Base-by-base conservation (phyloP, 2,329 filamentous ascomycete genomes). In the Colletotrichum lini region DNA sequence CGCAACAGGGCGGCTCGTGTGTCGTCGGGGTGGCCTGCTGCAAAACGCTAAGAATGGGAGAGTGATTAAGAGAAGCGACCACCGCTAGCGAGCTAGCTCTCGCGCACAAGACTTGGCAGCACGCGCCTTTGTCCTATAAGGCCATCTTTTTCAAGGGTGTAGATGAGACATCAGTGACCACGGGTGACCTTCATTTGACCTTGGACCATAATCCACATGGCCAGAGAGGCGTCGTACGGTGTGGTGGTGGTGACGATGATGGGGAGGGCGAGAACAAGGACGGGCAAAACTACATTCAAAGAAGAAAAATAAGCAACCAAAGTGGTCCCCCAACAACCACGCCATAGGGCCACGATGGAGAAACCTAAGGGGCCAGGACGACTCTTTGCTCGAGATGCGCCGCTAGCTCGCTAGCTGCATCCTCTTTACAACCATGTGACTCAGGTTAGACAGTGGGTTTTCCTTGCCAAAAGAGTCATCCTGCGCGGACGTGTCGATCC, bases 361-460 rank as follows among this genome's bases (percentile, higher is more conserved):
- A 70, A 67, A 67, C 47, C 53, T 65, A 38, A 42, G 59, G 65
- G 64, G 52, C 49, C 47, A 59, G 57, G 44, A 52, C 30, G 45
- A n/a, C 50, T 26, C 60, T 30, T 16, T 30, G 38, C 6, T 64
- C 53, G 57, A 64, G 59, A 64, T 69, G 59, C 50, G 69, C 69
- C 65, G 59, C 69, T 72, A 72, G 69, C 18, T 35, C 35, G 53
- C 65, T 72, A 72, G 69, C 65, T 69, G 69, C 69, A 72, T 69
- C 69, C 65, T 64, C 65, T 63, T 72, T 60, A 69, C 49, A 69
- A 69, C 65, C 69, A 72, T 72, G 69, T 72, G 69, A 72, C 69
- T 69, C 65, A 54, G 53, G 64, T 53, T 38, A n/a, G 35, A 53
- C 47, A 30, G 42, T 26, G 9, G 35, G 35, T 2, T 38, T 38